phyloP scores from a whole-genome alignment of 2,329 filamentous ascomycete species.

The Cryphonectria carpinicola region DNA sequence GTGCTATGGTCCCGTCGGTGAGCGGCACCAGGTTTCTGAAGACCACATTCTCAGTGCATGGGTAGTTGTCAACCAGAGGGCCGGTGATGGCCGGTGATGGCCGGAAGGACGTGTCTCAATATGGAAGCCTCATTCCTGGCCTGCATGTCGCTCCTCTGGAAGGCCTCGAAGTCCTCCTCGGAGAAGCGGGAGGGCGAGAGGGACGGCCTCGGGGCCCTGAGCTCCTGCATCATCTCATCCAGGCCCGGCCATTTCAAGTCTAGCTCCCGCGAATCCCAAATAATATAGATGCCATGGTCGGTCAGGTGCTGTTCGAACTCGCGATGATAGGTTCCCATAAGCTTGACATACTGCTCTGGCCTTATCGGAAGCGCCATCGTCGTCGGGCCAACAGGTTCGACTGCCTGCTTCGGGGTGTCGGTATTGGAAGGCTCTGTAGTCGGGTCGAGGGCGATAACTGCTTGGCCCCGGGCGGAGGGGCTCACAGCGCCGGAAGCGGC shows the following conservation, averaged over 20 bases:
- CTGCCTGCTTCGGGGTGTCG: too few relatives aligned
- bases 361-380: slow-evolving; percentile 15
- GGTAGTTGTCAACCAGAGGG: slow-evolving; percentile 31
- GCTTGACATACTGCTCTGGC: slow-evolving; percentile 29
- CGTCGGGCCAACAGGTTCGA: too few relatives aligned
- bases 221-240: too few relatives aligned
- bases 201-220: slow-evolving; percentile 31
- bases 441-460: not conserved
- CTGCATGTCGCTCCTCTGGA: slow-evolving; percentile 26
- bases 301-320: slow-evolving; percentile 44
- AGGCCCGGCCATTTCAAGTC: slow-evolving; percentile 32
- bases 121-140: too few relatives aligned
- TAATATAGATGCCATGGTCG: slow-evolving; percentile 39
- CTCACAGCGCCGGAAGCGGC: slow-evolving; percentile 22
- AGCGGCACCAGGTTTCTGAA: slow-evolving; percentile 44
- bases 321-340: slow-evolving; percentile 37
- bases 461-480: slow-evolving; percentile 26
- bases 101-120: slow-evolving; percentile 33
- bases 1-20: slow-evolving; percentile 37
- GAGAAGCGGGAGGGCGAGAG: slow-evolving; percentile 43
- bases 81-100: slow-evolving; percentile 38
- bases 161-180: slow-evolving; percentile 36
- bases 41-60: slow-evolving; percentile 34
- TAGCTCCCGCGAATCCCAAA: slow-evolving; percentile 35
- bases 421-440: too few relatives aligned